These are phyloP conservation scores for Keithomyces neogunnii DNA, from an alignment of 2,329 filamentous ascomycete genomes.

Conservation along the genomic window DNA sequence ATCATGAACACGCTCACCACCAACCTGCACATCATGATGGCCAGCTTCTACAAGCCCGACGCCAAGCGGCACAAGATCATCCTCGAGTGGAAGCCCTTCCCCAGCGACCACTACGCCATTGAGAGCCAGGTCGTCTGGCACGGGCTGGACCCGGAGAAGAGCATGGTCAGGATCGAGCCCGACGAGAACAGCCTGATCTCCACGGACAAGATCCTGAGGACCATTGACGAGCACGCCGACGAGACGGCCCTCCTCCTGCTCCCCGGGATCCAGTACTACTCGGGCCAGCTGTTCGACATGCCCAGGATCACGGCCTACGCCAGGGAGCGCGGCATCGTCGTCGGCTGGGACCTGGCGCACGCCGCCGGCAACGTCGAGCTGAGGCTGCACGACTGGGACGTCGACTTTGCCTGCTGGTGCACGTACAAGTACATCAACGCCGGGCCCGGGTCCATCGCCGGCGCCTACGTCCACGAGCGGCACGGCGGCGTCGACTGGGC, in stretches of 20 bases:
- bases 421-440: slow-evolving; percentile 92
- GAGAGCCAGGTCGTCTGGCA: slow-evolving; percentile 73
- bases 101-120: slow-evolving; percentile 78
- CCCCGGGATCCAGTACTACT: slow-evolving; percentile 87
- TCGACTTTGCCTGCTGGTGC: slow-evolving; percentile 90
- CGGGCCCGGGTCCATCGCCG: slow-evolving; percentile 74
- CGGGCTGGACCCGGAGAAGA: slow-evolving; percentile 53
- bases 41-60: slow-evolving; percentile 71
- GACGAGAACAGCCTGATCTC: slow-evolving; percentile 51
- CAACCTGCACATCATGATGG: slow-evolving; percentile 76
- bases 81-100: slow-evolving; percentile 84
- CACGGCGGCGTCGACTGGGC: slow-evolving; percentile 50
- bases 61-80: slow-evolving; percentile 65
- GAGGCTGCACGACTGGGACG: slow-evolving; percentile 75
- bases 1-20: slow-evolving; percentile 82
- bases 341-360: slow-evolving; percentile 87
- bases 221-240: slow-evolving; percentile 67
- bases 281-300: slow-evolving; percentile 82
- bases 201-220: slow-evolving; percentile 61
- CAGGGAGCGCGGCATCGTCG: slow-evolving; percentile 57
- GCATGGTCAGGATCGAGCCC: slow-evolving; percentile 68
- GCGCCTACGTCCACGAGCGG: slow-evolving; percentile 69
- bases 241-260: slow-evolving; percentile 70
- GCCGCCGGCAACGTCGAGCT: slow-evolving; percentile 78
- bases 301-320: slow-evolving; percentile 70